Evolutionary conservation across 352 stramenopile genomes (phyloP).

Genomic region (Phytophthora aleatoria): DNA sequence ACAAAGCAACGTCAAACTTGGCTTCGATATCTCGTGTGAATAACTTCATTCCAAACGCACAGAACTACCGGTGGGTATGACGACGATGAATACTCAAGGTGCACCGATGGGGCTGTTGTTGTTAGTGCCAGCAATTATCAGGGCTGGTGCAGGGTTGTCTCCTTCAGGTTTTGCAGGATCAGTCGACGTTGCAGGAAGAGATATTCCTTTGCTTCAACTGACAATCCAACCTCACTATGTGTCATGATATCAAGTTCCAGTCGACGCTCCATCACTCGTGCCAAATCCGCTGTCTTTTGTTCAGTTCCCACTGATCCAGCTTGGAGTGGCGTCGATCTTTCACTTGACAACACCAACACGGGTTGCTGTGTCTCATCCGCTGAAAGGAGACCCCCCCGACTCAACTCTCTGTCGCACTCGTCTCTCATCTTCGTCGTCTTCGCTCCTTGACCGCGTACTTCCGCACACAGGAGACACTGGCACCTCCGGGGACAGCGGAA

Average conservation of each 20-base stretch:
- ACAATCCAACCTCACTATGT: constrained; percentile 17
- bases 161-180: constrained; percentile 14
- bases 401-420: constrained; percentile 6
- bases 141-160: neutral
- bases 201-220: constrained; percentile 18
- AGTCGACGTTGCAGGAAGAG: constrained; percentile 13
- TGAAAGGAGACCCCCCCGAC: neutral
- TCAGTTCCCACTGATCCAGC: too few species aligned
- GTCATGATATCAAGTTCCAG: constrained; percentile 26
- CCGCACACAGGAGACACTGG: neutral
- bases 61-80: too few species aligned
- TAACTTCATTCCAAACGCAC: too few species aligned
- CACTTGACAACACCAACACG: too few species aligned
- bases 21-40: too few species aligned
- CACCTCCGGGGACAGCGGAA: too few species aligned
- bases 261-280: constrained; percentile 7
- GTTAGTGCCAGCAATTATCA: too few species aligned
- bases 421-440: constrained; percentile 1
- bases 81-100: too few species aligned
- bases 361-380: too few species aligned
- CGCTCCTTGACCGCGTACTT: constrained; percentile 2
- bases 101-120: too few species aligned
- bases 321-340: too few species aligned
- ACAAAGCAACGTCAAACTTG: constrained; percentile 6
- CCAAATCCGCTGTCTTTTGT: neutral